Evolutionary conservation across 176 grass and related monocot genomes (phyloP), one percentile per base, ranked within the genome.

Genomic region (Sorghum bicolor): DNA sequence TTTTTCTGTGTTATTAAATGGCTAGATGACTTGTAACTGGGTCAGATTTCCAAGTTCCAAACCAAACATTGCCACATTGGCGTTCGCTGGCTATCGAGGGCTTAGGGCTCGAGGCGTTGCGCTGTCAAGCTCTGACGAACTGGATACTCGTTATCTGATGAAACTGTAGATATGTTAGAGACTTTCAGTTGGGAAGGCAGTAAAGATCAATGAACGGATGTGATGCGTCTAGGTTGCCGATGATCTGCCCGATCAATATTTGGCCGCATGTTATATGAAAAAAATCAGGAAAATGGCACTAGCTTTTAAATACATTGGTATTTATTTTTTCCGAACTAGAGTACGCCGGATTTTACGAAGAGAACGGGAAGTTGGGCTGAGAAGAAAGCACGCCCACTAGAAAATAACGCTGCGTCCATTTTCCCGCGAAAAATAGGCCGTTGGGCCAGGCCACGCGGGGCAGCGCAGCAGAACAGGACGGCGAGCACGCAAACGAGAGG

Each of bases 401-500:
- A 36, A 48, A 48, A 70, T 47, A 48, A 5, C 11, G 19, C 10
- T 77, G 64, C 44, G 17, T 53, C 52, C 44, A 50, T 25, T 81
- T 68, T 55, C 48, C 8, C 11, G 2, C 47, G 13, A 29, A 15
- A 75, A 76, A 39, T 10, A 22, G 38, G 53, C 39, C 25, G 78
- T 87, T 79, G 71, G 77, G 78, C 82, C 66, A 68, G 41, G 74
- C 25, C 67, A 28, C 50, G 57, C 38, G 19, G 33, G 22, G 31
- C 16, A 0, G 67, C 47, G 38, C 38, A 45, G 15, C 60, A 43
- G 16, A 7, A 30, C 22, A n/a, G 8, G 10, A 20, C 20, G 8
- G 10, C 48, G 33, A 24, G 20, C 45, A 16, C 24, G 60, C 20
- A 80, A 85, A 86, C 84, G 84, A 87, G 88, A 83, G 88, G 88